These are phyloP conservation scores for Epichloe bromicola DNA, from an alignment of 2,329 filamentous ascomycete genomes.

Conservation along the genomic window DNA sequence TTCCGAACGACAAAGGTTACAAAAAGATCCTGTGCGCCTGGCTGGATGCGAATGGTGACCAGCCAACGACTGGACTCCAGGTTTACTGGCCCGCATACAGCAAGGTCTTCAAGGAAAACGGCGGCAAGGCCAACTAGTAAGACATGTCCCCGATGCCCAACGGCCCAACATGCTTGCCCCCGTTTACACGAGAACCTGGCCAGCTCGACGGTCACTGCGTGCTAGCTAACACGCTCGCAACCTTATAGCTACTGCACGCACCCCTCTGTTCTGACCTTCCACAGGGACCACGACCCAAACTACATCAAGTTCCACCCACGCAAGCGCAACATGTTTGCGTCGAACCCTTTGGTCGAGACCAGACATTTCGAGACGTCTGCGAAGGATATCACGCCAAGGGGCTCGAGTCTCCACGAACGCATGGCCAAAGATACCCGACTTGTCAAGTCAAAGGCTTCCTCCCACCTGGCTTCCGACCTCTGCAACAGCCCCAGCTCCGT, in stretches of 20 bases:
- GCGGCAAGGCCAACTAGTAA: not conserved
- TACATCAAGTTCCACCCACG: not conserved
- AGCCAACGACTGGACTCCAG: not conserved
- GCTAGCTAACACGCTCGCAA: not conserved
- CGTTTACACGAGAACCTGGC: no score
- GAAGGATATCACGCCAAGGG: not conserved
- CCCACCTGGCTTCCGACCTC: slow-evolving; percentile 5
- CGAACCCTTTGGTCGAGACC: not conserved
- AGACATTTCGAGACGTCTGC: no score
- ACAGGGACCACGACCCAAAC: not conserved
- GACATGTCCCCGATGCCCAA: not conserved
- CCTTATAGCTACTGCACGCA: not conserved
- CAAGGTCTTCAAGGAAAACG: not conserved
- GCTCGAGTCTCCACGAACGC: not conserved
- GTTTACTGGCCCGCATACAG: not conserved
- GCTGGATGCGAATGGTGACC: not conserved
- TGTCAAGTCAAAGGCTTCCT: not conserved
- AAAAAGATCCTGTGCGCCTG: not conserved
- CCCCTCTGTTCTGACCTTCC: not conserved
- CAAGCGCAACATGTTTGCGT: not conserved
- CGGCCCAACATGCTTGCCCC: no score
- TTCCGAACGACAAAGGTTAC: not conserved
- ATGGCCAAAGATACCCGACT: not conserved
- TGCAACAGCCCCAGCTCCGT: slow-evolving; percentile 4
- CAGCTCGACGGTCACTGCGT: not conserved